Evolutionary conservation across 805 yeast species (phyloP).

Genomic region (Ogataea degrootiae): DNA sequence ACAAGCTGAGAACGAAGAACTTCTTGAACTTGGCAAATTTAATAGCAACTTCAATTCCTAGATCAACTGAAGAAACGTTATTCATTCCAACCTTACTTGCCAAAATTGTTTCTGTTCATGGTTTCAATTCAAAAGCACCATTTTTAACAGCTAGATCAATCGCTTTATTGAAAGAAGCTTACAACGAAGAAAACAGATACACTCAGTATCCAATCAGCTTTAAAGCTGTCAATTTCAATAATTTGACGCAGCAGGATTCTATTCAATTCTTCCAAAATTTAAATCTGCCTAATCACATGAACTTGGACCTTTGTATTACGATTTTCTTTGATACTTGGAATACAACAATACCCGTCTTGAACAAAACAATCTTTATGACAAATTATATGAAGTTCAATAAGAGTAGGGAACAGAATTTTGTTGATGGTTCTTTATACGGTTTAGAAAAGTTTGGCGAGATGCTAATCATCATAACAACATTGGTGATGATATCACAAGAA

Average conservation of each 20-base stretch:
- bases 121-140: constrained; percentile 69
- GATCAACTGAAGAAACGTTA: constrained; percentile 74
- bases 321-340: constrained; percentile 79
- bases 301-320: constrained; percentile 63
- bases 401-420: constrained; percentile 40
- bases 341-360: constrained; percentile 60
- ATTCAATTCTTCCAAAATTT: constrained; percentile 39
- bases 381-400: constrained; percentile 47
- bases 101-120: constrained; percentile 63
- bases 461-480: constrained; percentile 43
- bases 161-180: constrained; percentile 58
- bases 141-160: constrained; percentile 64
- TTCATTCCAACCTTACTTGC: constrained; percentile 71
- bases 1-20: constrained; percentile 38
- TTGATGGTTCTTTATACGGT: constrained; percentile 37
- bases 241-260: constrained; percentile 38
- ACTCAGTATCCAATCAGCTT: constrained; percentile 29
- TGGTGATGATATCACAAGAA: constrained; percentile 43
- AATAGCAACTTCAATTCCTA: constrained; percentile 69
- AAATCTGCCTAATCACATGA: constrained; percentile 47
- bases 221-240: constrained; percentile 34
- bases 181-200: constrained; percentile 29
- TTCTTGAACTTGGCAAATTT: constrained; percentile 46
- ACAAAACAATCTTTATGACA: constrained; percentile 60
- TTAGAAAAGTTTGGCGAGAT: constrained; percentile 55